Conservation (phyloP, 495 filamentous ascomycete genomes). For the Penicillium fimorum region DNA sequence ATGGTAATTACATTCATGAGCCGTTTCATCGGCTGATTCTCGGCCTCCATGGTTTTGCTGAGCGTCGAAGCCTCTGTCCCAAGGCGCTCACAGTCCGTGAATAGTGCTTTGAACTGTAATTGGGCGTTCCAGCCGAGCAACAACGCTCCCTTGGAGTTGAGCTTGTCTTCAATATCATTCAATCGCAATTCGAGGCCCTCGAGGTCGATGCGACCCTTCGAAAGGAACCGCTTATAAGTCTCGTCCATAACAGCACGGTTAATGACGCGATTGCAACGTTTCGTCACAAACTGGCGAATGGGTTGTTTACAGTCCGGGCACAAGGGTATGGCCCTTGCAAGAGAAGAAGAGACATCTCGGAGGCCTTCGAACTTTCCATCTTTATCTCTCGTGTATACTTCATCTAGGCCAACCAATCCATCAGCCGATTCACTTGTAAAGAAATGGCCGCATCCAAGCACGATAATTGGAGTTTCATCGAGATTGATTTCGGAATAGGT, state of each 20-base stretch:
- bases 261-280: constrained; percentile 18
- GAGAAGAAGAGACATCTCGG: constrained; percentile 16
- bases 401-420: constrained; percentile 15
- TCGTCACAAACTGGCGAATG: constrained; percentile 20
- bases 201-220: constrained; percentile 13
- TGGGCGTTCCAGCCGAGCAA: accelerated
- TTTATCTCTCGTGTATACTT: constrained; percentile 16
- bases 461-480: constrained; percentile 11
- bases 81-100: neutral
- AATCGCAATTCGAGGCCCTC: neutral
- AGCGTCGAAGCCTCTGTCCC: neutral
- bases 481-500: constrained; percentile 10
- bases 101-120: no score
- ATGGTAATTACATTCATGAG: constrained; percentile 14
- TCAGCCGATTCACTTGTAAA: constrained; percentile 17
- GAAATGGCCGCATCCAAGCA: constrained; percentile 14
- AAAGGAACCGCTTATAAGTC: constrained; percentile 12
- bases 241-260: constrained; percentile 20
- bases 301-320: constrained; percentile 17
- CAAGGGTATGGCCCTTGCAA: constrained; percentile 12
- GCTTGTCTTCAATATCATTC: neutral
- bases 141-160: neutral
- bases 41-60: constrained; percentile 7
- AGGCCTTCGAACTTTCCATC: constrained; percentile 17
- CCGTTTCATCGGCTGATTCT: constrained; percentile 15